Percentiles rank a stretch among this genome's conserved stretches.
Conservation (phyloP, 768 basidiomycete species). For the Trametes cubensis region DNA sequence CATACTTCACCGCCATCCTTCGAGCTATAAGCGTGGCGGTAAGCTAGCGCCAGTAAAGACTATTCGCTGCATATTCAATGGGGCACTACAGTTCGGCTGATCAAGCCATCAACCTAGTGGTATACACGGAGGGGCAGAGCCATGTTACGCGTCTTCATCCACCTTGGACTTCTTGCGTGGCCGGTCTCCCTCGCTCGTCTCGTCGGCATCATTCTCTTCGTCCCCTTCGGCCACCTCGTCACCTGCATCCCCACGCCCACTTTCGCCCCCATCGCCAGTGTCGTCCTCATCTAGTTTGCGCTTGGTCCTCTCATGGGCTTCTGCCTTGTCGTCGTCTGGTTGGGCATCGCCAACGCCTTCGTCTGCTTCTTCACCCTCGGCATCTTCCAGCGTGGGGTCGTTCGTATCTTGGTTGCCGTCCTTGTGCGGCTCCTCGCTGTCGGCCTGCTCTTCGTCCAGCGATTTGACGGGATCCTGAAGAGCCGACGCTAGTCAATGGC, state of each 20-base stretch:
- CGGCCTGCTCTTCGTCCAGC: conserved; percentile 15
- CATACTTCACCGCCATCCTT: too few relatives aligned
- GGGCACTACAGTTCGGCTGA: too few relatives aligned
- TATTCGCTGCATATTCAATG: too few relatives aligned
- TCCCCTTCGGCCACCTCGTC: neutral
- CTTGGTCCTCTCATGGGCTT: neutral
- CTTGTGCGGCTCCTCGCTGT: neutral
- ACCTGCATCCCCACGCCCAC: conserved; percentile 6
- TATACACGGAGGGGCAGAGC: too few relatives aligned
- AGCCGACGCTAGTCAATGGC: too few relatives aligned
- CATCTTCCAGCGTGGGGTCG: neutral
- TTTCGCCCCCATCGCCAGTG: neutral
- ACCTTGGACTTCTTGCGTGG: conserved; percentile 30
- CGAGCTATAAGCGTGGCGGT: too few relatives aligned
- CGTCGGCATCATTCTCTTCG: neutral
- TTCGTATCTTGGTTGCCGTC: conserved; percentile 1
- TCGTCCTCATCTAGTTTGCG: conserved; percentile 21
- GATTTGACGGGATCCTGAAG: conserved; percentile 36
- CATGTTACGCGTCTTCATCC: conserved; percentile 1
- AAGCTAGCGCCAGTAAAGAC: too few relatives aligned
- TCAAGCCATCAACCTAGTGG: too few relatives aligned
- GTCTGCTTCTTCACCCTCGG: neutral
- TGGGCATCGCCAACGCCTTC: neutral
- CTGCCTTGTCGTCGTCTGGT: neutral
- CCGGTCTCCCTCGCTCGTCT: conserved; percentile 5